Evolutionary conservation across 768 basidiomycete species (phyloP).

Genomic region (Trametes elegans): DNA sequence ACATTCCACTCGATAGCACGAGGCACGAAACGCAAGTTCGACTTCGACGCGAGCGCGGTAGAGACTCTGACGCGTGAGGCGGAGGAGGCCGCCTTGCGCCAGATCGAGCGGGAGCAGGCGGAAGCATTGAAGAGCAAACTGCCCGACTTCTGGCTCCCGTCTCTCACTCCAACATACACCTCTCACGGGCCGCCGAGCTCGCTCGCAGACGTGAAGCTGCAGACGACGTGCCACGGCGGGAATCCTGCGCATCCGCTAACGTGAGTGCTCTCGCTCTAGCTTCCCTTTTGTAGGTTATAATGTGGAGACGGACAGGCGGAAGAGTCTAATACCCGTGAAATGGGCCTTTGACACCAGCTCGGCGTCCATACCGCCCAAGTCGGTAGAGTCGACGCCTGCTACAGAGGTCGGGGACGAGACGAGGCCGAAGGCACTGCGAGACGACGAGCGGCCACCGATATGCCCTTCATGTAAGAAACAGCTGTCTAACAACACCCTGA

Average conservation of each 20-base stretch:
- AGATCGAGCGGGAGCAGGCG: slow-evolving; percentile 83
- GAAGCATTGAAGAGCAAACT: slow-evolving; percentile 85
- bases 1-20: slow-evolving; percentile 36
- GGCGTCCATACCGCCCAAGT: slow-evolving; percentile 17
- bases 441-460: slow-evolving; percentile 62
- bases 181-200: slow-evolving; percentile 61
- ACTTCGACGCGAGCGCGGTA: slow-evolving; percentile 71
- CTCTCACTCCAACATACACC: slow-evolving; percentile 80
- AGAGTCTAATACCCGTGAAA: slow-evolving; percentile 77
- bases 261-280: slow-evolving; percentile 48
- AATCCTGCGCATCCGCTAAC: slow-evolving; percentile 72
- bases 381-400: slow-evolving; percentile 38
- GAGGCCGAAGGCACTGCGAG: slow-evolving; percentile 39
- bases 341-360: slow-evolving; percentile 58
- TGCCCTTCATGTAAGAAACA: slow-evolving; percentile 88
- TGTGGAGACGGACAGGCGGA: slow-evolving; percentile 50
- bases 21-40: slow-evolving; percentile 81
- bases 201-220: slow-evolving; percentile 77
- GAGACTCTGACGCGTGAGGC: slow-evolving; percentile 75
- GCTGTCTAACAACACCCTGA: slow-evolving; percentile 73
- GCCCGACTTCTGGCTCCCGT: slow-evolving; percentile 97
- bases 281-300: not conserved
- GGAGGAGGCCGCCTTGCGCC: slow-evolving; percentile 80
- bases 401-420: slow-evolving; percentile 30
- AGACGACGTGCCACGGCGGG: slow-evolving; percentile 86